Percentiles rank a stretch among this genome's conserved stretches.
Evolutionary conservation across 2,329 filamentous ascomycete genomes (phyloP).

Genomic region (Penicillium psychrosexuale): DNA sequence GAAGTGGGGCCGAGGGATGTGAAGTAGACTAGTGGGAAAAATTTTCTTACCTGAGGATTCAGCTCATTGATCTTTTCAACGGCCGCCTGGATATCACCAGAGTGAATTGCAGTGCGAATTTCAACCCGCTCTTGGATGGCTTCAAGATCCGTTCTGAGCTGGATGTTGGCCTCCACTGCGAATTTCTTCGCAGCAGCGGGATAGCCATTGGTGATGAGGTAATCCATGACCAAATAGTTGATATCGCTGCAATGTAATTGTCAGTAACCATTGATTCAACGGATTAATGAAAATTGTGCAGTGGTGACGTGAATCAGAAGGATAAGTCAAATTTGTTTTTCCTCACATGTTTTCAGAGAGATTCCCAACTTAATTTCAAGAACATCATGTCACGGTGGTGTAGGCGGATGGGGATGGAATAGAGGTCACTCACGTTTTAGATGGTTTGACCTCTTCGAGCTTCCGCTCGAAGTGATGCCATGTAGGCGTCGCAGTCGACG

Average conservation of each 20-base stretch:
- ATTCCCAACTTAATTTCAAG: constrained; percentile 96
- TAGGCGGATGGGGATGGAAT: constrained; percentile 5
- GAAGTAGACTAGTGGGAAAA: constrained; percentile 6
- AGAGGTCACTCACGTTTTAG: constrained; percentile 73
- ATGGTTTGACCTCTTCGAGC: constrained; percentile 77
- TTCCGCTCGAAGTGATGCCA: constrained; percentile 75
- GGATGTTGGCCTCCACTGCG: constrained; percentile 86
- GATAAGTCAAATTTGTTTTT: constrained; percentile 77
- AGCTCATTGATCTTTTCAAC: constrained; percentile 86
- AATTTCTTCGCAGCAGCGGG: constrained; percentile 90
- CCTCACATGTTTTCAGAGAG: constrained; percentile 97
- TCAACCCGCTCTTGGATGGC: constrained; percentile 74
- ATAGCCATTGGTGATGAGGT: constrained; percentile 93
- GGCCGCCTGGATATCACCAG: constrained; percentile 78
- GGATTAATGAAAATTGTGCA: constrained; percentile 1
- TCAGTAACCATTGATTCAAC: constrained; percentile 28
- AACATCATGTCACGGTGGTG: constrained; percentile 65
- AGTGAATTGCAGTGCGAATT: constrained; percentile 81
- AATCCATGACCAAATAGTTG: constrained; percentile 92
- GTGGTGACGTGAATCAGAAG: constrained; percentile 55
- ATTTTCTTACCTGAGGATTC: constrained; percentile 77
- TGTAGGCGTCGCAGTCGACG: constrained; percentile 68
- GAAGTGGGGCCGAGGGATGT: constrained; percentile 30
- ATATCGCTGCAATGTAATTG: constrained; percentile 66
- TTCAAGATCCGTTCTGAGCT: constrained; percentile 66